Conservation (phyloP, 768 basidiomycete species). For the Galerina sulciceps region DNA sequence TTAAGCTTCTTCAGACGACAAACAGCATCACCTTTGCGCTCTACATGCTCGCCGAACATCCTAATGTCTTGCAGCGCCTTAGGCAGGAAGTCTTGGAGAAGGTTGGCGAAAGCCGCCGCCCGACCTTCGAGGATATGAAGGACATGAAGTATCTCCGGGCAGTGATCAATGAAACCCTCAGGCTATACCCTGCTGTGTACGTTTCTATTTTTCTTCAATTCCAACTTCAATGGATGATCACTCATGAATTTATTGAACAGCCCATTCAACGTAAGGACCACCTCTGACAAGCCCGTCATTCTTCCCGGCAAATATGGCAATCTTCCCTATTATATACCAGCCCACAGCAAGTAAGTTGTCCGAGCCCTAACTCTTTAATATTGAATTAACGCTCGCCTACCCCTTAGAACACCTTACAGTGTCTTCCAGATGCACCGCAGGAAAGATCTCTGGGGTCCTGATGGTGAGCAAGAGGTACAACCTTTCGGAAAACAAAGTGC, state of each 20-base stretch:
- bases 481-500: not conserved
- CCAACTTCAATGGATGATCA: no score
- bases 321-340: conserved; percentile 43
- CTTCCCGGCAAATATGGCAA: conserved; percentile 31
- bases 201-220: conserved; percentile 13
- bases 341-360: conserved; percentile 15
- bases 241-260: conserved; percentile 19
- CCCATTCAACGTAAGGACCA: conserved; percentile 37
- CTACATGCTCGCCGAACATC: conserved; percentile 60
- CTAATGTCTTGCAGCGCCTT: conserved; percentile 46
- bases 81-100: conserved; percentile 52
- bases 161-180: conserved; percentile 59
- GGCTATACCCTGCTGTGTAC: conserved; percentile 57
- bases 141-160: conserved; percentile 64
- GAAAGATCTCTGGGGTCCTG: conserved; percentile 69
- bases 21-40: conserved; percentile 54
- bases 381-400: not conserved
- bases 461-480: conserved; percentile 44
- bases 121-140: conserved; percentile 59
- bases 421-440: conserved; percentile 65
- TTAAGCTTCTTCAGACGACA: conserved; percentile 40
- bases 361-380: not conserved
- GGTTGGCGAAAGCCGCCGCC: conserved; percentile 46
- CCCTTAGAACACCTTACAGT: conserved; percentile 44
- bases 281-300: conserved; percentile 18